Percentiles rank a stretch among this genome's conserved stretches.
Conservation (phyloP, 83 land plant species). For the Isoetes engelmannii region DNA sequence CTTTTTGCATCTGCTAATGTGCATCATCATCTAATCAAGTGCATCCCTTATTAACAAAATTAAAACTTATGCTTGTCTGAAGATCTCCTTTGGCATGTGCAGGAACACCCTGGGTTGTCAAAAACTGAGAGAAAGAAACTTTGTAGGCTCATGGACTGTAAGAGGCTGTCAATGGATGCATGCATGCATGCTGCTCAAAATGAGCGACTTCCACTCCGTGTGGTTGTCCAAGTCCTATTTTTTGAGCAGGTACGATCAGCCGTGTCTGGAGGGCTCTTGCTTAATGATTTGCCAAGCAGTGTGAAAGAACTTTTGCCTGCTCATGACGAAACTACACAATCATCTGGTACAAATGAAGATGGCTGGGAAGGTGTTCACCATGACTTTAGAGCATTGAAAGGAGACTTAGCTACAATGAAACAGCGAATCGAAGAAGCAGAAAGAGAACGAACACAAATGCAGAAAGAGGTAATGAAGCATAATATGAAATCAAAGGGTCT, state of each 20-base stretch:
- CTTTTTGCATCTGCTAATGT: neutral
- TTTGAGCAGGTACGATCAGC: constrained; percentile 58
- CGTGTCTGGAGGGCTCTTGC: constrained; percentile 34
- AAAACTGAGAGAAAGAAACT: constrained; percentile 66
- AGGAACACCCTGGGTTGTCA: constrained; percentile 67
- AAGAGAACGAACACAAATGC: constrained; percentile 24
- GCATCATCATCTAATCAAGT: neutral
- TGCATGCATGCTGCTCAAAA: constrained; percentile 84
- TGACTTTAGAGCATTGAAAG: constrained; percentile 22
- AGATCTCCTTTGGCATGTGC: constrained; percentile 13
- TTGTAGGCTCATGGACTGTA: constrained; percentile 79
- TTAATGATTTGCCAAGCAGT: constrained; percentile 30
- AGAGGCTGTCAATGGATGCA: constrained; percentile 80
- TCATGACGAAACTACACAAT: constrained; percentile 32
- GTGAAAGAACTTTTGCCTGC: constrained; percentile 29
- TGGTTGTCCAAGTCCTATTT: constrained; percentile 76
- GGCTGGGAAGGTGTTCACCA: constrained; percentile 44
- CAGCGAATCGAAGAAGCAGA: constrained; percentile 27
- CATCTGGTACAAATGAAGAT: constrained; percentile 32
- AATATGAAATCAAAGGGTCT: constrained; percentile 26
- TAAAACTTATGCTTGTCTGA: neutral
- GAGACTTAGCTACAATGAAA: constrained; percentile 31
- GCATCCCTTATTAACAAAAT: neutral
- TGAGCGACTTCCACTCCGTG: constrained; percentile 69
- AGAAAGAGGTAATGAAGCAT: constrained; percentile 13